These are phyloP conservation scores for Silene coronaria DNA, from an alignment of 179 eudicot genomes.

Conservation along the genomic window DNA sequence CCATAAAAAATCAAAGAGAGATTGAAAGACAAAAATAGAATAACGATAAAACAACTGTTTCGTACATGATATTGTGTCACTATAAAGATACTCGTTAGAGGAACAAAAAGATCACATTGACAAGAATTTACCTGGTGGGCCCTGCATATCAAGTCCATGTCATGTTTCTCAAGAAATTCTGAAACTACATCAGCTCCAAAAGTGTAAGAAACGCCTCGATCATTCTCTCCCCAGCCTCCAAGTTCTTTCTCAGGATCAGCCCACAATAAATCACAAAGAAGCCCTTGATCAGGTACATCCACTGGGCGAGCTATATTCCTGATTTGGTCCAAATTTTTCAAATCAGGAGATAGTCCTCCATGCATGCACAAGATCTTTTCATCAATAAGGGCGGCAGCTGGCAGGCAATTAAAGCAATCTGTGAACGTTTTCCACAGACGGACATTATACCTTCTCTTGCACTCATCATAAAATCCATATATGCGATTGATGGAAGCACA, in stretches of 20 bases:
- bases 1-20: too few species aligned
- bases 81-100: too few species aligned
- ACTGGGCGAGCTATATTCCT: slow-evolving; percentile 63
- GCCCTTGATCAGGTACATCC: slow-evolving; percentile 84
- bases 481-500: slow-evolving; percentile 48
- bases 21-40: too few species aligned
- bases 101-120: background rate
- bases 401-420: slow-evolving; percentile 42
- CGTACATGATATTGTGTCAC: too few species aligned
- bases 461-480: slow-evolving; percentile 73
- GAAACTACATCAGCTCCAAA: slow-evolving; percentile 62
- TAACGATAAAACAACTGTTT: too few species aligned
- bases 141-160: slow-evolving; percentile 63
- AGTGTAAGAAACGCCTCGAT: slow-evolving; percentile 68
- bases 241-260: slow-evolving; percentile 72
- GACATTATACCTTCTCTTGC: slow-evolving; percentile 73
- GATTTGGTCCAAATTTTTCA: slow-evolving; percentile 57
- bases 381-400: slow-evolving; percentile 71
- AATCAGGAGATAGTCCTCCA: slow-evolving; percentile 68
- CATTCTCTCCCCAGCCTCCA: slow-evolving; percentile 81
- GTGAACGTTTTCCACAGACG: slow-evolving; percentile 53
- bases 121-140: slow-evolving; percentile 60
- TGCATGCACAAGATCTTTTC: slow-evolving; percentile 85
- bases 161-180: slow-evolving; percentile 66
- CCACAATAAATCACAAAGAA: slow-evolving; percentile 68